These are phyloP conservation scores for Eucalyptus camaldulensis DNA, from an alignment of 345 rosid genomes.

Conservation along the genomic window DNA sequence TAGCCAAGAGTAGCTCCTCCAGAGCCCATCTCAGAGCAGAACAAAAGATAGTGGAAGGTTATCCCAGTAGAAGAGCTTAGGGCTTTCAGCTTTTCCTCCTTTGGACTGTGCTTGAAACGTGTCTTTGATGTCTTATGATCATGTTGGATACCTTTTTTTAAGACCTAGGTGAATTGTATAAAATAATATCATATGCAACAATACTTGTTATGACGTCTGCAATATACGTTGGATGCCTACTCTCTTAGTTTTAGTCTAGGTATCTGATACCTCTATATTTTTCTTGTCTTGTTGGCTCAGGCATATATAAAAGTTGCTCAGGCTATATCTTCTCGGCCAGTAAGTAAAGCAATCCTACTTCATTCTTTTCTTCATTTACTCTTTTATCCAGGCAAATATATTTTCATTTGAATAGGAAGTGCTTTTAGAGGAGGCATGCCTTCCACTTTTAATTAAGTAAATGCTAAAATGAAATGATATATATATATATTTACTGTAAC, in stretches of 20 bases:
- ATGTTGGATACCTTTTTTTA: background rate
- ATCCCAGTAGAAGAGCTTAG: background rate
- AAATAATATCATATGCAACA: background rate
- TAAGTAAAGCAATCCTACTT: constrained; percentile 19
- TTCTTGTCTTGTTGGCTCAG: constrained; percentile 21
- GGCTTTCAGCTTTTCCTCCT: background rate
- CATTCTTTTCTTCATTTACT: background rate
- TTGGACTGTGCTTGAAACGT: background rate
- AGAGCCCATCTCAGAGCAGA: background rate
- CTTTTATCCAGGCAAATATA: background rate
- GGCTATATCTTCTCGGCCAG: constrained; percentile 89
- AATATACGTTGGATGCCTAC: background rate
- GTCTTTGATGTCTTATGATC: background rate
- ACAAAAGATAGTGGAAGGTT: background rate
- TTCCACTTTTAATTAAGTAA: background rate
- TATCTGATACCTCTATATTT: background rate
- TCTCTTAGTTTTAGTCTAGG: background rate
- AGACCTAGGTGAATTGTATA: background rate
- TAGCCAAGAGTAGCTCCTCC: background rate
- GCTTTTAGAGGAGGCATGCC: background rate
- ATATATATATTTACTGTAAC: background rate
- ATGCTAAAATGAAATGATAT: background rate
- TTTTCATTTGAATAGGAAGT: background rate
- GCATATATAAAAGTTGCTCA: constrained; percentile 90
- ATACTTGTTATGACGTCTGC: background rate